phyloP scores from a whole-genome alignment of 2,329 filamentous ascomycete genomes.

The Ophiocordyceps camponoti-floridani region DNA sequence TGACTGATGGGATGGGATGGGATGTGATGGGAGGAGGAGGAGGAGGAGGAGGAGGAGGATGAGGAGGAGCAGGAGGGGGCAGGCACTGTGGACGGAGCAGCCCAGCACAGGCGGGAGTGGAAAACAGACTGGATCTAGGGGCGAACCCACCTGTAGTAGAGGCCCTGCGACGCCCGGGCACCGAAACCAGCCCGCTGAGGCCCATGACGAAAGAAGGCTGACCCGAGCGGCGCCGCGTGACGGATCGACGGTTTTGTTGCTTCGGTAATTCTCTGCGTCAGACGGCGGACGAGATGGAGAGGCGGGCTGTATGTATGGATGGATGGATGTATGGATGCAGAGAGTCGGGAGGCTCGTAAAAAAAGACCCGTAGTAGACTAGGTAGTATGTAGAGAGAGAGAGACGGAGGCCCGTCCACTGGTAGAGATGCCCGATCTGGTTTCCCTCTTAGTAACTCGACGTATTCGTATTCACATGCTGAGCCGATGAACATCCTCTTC shows the following conservation, averaged over 20 bases:
- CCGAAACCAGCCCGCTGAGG: constrained; percentile 13
- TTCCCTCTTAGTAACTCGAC: not conserved
- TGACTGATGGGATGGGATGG: too few relatives aligned
- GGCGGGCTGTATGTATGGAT: too few relatives aligned
- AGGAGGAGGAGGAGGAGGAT: not conserved
- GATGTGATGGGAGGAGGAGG: not conserved
- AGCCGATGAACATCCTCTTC: too few relatives aligned
- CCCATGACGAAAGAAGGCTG: constrained; percentile 8
- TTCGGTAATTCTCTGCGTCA: not conserved
- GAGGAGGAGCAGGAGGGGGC: constrained; percentile 2
- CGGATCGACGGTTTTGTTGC: not conserved
- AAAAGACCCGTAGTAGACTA: too few relatives aligned
- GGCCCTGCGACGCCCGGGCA: constrained; percentile 13
- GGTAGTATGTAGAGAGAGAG: too few relatives aligned
- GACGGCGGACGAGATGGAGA: too few relatives aligned
- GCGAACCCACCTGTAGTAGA: constrained; percentile 10
- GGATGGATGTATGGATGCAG: too few relatives aligned
- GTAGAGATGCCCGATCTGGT: not conserved
- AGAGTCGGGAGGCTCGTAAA: too few relatives aligned
- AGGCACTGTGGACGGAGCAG: constrained; percentile 3
- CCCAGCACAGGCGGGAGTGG: not conserved
- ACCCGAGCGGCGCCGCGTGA: not conserved
- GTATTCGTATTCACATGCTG: too few relatives aligned
- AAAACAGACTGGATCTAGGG: not conserved
- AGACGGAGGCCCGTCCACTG: too few relatives aligned